Evolutionary conservation across 176 grass and related monocot genomes (phyloP).

Genomic region (Elaeis guineensis): DNA sequence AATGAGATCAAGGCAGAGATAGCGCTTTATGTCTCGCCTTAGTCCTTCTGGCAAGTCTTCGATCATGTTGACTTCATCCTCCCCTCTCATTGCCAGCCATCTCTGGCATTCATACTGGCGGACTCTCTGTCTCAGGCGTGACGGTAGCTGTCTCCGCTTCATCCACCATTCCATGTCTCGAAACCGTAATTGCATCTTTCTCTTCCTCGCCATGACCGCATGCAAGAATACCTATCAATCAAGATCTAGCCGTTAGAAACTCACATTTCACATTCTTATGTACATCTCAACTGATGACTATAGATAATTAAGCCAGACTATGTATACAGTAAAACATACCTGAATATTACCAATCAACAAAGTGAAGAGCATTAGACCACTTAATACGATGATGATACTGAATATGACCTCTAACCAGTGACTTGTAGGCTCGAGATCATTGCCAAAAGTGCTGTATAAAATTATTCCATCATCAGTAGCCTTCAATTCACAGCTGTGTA

Average conservation of each 20-base stretch:
- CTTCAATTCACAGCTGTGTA: no score
- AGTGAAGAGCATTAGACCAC: conserved; percentile 97
- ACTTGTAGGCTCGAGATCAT: conserved; percentile 86
- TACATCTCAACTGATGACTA: no score
- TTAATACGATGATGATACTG: conserved; percentile 72
- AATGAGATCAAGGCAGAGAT: conserved; percentile 80
- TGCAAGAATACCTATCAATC: conserved; percentile 73
- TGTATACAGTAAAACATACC: conserved; percentile 11
- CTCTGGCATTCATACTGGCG: conserved; percentile 66
- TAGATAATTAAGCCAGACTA: no score
- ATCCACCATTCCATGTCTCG: conserved; percentile 99
- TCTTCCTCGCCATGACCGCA: conserved; percentile 74
- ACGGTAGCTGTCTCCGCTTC: conserved; percentile 76
- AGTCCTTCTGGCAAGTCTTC: conserved; percentile 79
- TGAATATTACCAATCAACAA: conserved; percentile 97
- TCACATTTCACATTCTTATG: no score
- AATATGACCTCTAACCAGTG: conserved; percentile 89
- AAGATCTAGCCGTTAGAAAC: not conserved
- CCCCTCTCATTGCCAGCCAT: conserved; percentile 78
- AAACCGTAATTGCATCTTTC: conserved; percentile 82
- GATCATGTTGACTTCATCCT: conserved; percentile 94
- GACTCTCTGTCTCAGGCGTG: conserved; percentile 71
- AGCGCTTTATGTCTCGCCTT: conserved; percentile 77
- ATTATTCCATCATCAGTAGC: not conserved
- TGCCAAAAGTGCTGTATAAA: conserved; percentile 70